Evolutionary conservation across 2,329 filamentous ascomycete species (phyloP), one percentile per base, ranked within the genome.

Genomic region (Penicillium verrucosum): DNA sequence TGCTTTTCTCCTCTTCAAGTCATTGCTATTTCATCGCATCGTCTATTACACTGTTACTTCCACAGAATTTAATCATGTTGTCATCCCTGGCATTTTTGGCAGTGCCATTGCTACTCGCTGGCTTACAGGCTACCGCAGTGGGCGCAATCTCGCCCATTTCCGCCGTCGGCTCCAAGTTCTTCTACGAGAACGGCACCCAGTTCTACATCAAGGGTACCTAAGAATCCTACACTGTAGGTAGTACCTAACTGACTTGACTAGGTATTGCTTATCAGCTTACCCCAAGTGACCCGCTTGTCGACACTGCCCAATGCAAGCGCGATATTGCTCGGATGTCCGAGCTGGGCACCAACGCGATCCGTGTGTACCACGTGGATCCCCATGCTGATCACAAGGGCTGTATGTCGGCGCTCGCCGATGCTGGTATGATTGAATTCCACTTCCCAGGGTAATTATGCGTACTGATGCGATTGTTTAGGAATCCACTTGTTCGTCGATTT

Each of bases 361-460:
- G 92, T 56, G 89, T 94, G 57, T 96, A 96, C 75, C 90, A 96
- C 69, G 90, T 96, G 59, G 87, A 95, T 66, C 78, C 89, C 2
- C 72, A 75, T 3, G 84, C 77, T 32, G 79, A 93, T 70, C 92
- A 96, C 73, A 80, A 83, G 56, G 87, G 81, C 21, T 96, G 91
- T 77, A 95, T 96, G 90, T 80, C 80, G 52, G 87, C 86, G 1
- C 90, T 96, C 70, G 85, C 84, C 12, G 85, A 91, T 65, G 88
- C 85, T 41, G 89, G 89, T 56, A 93, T n/a, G 52, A 32, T 50
- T 18, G 25, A 36, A 36, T 43, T 32, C 16, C 12, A 34, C 6
- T 41, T 12, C n/a, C 14, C 5, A 25, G 21, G 14, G 10, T 23
- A 4, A 14, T 18, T 7, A n/a, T 16, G 12, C 12, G 25, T 36